Percentiles rank a stretch among this genome's conserved stretches.
phyloP scores from a whole-genome alignment of 441 rosid genomes.

The Erodium texanum region DNA sequence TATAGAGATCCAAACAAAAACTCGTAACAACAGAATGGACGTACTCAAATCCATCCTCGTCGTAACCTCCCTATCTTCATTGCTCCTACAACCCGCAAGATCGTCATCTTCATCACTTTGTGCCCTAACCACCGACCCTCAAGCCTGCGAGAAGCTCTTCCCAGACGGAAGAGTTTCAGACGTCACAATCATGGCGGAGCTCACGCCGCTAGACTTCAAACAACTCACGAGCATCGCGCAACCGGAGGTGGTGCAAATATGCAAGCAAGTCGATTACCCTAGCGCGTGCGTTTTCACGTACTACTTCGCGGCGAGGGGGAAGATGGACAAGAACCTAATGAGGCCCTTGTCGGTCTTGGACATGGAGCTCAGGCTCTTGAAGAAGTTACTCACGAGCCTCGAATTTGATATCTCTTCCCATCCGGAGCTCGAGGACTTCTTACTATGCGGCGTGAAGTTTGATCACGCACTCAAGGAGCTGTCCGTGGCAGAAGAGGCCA shows the following conservation, averaged over 20 bases:
- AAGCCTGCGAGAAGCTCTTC: neutral
- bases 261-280: neutral
- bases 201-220: neutral
- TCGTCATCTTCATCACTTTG: neutral
- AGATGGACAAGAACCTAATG: neutral
- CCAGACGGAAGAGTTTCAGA: neutral
- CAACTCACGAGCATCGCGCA: neutral
- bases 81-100: neutral
- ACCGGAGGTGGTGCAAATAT: neutral
- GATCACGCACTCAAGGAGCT: neutral
- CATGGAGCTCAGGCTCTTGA: neutral
- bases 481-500: neutral
- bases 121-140: neutral
- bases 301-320: neutral
- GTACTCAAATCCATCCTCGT: neutral
- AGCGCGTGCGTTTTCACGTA: neutral
- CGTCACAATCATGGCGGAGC: neutral
- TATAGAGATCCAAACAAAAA: neutral
- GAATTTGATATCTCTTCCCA: neutral
- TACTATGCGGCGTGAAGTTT: neutral
- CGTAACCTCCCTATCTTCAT: neutral
- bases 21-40: neutral
- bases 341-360: neutral
- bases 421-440: neutral
- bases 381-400: neutral